phyloP scores from a whole-genome alignment of 768 basidiomycete genomes.

The Pleurotus tuber-regium region DNA sequence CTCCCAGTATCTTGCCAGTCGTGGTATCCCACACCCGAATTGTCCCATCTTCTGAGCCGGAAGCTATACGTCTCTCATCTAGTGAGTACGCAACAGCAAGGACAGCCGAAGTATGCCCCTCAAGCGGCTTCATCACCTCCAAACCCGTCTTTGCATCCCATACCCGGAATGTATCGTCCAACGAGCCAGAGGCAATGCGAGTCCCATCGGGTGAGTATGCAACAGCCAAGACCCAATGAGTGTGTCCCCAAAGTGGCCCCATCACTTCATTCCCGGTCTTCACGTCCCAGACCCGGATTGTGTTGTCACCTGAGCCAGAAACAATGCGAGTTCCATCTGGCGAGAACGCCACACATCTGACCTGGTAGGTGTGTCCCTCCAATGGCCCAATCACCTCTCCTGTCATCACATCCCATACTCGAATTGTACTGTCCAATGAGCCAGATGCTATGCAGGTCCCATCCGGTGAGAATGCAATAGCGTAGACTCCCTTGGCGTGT shows the following conservation, averaged over 20 bases:
- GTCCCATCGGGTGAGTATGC: slow-evolving; percentile 51
- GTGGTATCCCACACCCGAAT: slow-evolving; percentile 12
- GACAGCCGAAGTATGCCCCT: neutral
- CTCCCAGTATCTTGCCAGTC: slow-evolving; percentile 5
- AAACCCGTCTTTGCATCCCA: neutral
- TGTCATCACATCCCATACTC: slow-evolving; percentile 5
- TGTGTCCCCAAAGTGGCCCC: slow-evolving; percentile 13
- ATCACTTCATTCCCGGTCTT: slow-evolving; percentile 6
- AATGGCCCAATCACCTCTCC: slow-evolving; percentile 1
- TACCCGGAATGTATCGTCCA: slow-evolving; percentile 48
- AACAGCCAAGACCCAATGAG: slow-evolving; percentile 20
- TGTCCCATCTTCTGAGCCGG: slow-evolving; percentile 2
- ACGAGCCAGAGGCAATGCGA: slow-evolving; percentile 45
- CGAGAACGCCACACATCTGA: slow-evolving; percentile 16
- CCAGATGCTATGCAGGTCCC: slow-evolving; percentile 2
- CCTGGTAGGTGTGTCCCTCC: slow-evolving; percentile 12
- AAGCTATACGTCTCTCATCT: slow-evolving; percentile 6
- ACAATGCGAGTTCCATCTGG: slow-evolving; percentile 16
- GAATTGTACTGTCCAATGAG: neutral
- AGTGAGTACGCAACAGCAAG: slow-evolving; percentile 10
- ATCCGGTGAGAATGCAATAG: slow-evolving; percentile 3
- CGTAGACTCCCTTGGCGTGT: neutral
- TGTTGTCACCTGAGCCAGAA: slow-evolving; percentile 16
- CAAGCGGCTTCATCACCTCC: neutral
- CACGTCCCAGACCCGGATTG: slow-evolving; percentile 19